Conservation (phyloP, 2,329 filamentous ascomycete species). For the Fusarium sulawesiense region DNA sequence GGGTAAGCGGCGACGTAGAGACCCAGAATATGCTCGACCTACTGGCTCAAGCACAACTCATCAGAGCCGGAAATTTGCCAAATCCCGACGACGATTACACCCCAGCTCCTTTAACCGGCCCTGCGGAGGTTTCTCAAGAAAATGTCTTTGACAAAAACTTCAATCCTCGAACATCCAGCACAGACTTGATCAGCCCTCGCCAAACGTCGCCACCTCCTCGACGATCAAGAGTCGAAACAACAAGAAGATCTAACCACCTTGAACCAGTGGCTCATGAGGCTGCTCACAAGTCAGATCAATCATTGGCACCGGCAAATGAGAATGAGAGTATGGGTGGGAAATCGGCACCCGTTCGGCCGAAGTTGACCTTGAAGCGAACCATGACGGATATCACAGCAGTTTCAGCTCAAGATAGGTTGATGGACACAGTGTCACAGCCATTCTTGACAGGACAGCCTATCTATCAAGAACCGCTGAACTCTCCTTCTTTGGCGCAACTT, state of each 20-base stretch:
- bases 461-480: constrained; percentile 54
- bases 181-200: constrained; percentile 58
- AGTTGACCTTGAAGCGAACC: constrained; percentile 79
- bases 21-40: constrained; percentile 92
- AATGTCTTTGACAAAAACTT: constrained; percentile 92
- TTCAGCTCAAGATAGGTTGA: constrained; percentile 82
- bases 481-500: constrained; percentile 55
- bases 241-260: constrained; percentile 27
- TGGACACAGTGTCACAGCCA: constrained; percentile 86
- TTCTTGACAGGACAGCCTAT: constrained; percentile 65
- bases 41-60: constrained; percentile 81
- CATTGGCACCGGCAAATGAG: constrained; percentile 67
- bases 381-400: constrained; percentile 84
- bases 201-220: constrained; percentile 50
- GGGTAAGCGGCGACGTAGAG: constrained; percentile 84
- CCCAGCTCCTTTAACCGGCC: constrained; percentile 78
- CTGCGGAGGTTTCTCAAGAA: constrained; percentile 75
- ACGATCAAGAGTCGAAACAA: constrained; percentile 32
- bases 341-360: constrained; percentile 68
- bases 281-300: constrained; percentile 57
- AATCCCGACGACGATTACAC: constrained; percentile 57
- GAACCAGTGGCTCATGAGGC: constrained; percentile 37
- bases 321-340: constrained; percentile 64
- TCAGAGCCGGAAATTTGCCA: constrained; percentile 73
- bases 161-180: constrained; percentile 63